Evolutionary conservation across 73 alveolate genomes (phyloP).

Genomic region (Stentor roeselii): DNA sequence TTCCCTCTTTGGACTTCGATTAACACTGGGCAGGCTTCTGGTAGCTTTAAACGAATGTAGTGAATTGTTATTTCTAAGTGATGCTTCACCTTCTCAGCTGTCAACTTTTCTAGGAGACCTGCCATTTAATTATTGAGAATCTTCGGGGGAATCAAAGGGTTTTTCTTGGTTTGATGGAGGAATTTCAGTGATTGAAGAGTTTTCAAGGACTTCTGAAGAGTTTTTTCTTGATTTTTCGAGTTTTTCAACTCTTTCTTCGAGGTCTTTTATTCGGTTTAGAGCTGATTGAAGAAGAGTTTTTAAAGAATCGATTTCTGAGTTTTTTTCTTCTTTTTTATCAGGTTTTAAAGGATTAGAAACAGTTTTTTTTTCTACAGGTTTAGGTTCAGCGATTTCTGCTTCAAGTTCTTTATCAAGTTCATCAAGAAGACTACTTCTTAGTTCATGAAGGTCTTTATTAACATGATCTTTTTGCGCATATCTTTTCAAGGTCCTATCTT

Average conservation of each 20-base stretch:
- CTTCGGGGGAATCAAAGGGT: too few relatives aligned
- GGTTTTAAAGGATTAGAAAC: background rate
- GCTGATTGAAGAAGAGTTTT: background rate
- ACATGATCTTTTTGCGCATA: background rate
- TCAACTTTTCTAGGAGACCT: background rate
- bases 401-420: slow-evolving; percentile 12
- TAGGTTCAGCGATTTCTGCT: background rate
- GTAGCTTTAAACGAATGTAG: background rate
- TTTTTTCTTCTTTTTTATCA: background rate
- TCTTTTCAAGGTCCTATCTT: background rate
- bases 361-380: background rate
- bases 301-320: background rate
- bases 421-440: background rate
- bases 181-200: too few relatives aligned
- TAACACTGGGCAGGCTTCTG: background rate
- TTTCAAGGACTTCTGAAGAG: background rate
- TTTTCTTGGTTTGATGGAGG: too few relatives aligned
- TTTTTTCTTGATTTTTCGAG: background rate
- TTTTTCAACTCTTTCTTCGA: slow-evolving; percentile 12
- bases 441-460: background rate
- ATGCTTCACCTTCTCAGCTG: background rate
- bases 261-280: background rate
- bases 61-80: background rate
- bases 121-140: too few relatives aligned
- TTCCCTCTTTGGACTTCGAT: background rate